Evolutionary conservation across 345 rosid genomes (phyloP).

Genomic region (Melastoma malabathricum): DNA sequence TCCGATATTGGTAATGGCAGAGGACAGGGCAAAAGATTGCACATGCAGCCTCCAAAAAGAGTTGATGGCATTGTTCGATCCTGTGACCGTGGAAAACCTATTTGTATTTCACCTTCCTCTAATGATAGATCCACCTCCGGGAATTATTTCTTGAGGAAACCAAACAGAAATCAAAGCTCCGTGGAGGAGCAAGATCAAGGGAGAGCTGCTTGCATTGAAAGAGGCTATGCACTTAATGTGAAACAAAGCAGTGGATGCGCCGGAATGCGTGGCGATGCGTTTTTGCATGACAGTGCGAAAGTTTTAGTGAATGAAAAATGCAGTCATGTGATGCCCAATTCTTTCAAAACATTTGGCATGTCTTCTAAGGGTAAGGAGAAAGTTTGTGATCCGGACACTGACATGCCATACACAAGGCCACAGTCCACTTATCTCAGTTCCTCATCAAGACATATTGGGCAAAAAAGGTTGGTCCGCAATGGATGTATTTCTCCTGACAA

Average conservation of each 20-base stretch:
- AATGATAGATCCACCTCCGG: conserved; percentile 10
- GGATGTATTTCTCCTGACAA: conserved; percentile 78
- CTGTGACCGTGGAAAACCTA: conserved; percentile 11
- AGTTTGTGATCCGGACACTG: conserved; percentile 21
- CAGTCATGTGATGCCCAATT: conserved; percentile 12
- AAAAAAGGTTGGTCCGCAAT: conserved; percentile 65
- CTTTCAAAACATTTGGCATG: conserved; percentile 15
- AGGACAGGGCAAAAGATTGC: conserved; percentile 17
- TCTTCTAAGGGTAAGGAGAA: conserved; percentile 64
- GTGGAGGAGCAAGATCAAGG: conserved; percentile 14
- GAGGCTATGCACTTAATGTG: conserved; percentile 15
- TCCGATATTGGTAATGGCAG: conserved; percentile 16
- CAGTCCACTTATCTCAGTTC: conserved; percentile 12
- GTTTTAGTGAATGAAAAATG: conserved; percentile 14
- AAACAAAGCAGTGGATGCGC: conserved; percentile 12
- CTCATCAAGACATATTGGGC: conserved; percentile 30
- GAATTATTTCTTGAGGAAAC: conserved; percentile 34
- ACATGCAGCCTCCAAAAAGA: conserved; percentile 14
- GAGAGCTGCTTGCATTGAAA: conserved; percentile 13
- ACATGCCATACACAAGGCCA: conserved; percentile 15
- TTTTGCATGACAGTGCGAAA: conserved; percentile 15
- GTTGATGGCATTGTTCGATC: conserved; percentile 14
- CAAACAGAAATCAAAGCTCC: conserved; percentile 14
- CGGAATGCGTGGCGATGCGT: conserved; percentile 12
- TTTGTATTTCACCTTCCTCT: conserved; percentile 12